These are phyloP conservation scores for Suillus weaverae DNA, from an alignment of 768 basidiomycete species.

Conservation along the genomic window DNA sequence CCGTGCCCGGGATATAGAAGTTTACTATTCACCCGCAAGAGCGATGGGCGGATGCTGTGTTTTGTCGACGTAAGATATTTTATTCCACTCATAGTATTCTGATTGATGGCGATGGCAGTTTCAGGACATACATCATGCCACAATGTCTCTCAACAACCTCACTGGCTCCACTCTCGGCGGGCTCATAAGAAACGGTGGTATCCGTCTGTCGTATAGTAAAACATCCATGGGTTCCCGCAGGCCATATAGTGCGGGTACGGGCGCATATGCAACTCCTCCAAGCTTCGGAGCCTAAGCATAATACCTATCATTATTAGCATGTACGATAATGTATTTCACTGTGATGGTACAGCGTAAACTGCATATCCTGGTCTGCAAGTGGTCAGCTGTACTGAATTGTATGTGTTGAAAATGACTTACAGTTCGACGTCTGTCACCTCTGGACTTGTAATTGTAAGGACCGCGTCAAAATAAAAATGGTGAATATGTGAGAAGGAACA, in stretches of 20 bases:
- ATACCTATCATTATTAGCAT: neutral
- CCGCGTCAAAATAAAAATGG: too few relatives aligned
- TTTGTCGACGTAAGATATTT: conserved; percentile 81
- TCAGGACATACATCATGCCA: conserved; percentile 83
- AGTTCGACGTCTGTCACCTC: too few relatives aligned
- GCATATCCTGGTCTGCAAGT: neutral
- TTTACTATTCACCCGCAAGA: conserved; percentile 93
- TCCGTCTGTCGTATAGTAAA: conserved; percentile 96
- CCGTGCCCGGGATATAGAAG: conserved; percentile 83
- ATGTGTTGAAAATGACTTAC: neutral
- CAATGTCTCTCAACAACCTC: conserved; percentile 83
- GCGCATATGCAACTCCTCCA: conserved; percentile 18
- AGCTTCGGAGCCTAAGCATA: neutral
- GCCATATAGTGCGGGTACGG: conserved; percentile 54
- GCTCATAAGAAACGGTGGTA: conserved; percentile 89
- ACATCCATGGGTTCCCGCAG: conserved; percentile 93
- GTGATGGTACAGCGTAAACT: neutral
- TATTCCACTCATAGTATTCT: neutral
- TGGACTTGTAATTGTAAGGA: too few relatives aligned
- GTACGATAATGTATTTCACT: neutral
- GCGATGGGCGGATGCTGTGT: conserved; percentile 92
- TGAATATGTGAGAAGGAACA: too few relatives aligned
- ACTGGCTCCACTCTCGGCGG: conserved; percentile 92
- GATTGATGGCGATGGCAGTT: conserved; percentile 53
- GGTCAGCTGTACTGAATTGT: neutral